Evolutionary conservation across 1,284 basidiomycete species (phyloP).

Genomic region (Apiotrichum sp.): DNA sequence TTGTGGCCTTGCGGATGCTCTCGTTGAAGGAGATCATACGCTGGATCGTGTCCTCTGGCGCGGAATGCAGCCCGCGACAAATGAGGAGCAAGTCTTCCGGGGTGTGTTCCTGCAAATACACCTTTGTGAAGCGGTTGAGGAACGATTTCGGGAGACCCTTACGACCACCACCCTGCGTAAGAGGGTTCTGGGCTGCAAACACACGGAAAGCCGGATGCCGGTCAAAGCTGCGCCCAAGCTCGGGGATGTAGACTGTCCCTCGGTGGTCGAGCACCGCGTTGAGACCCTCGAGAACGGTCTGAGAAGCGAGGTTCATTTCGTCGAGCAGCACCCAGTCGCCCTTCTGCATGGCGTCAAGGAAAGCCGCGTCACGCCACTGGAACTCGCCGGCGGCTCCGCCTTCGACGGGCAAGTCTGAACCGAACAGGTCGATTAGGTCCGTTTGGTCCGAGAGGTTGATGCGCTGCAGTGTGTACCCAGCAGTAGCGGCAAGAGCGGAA

Average conservation of each 20-base stretch:
- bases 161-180: constrained; percentile 92
- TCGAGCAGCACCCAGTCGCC: constrained; percentile 97
- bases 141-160: constrained; percentile 98
- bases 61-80: constrained; percentile 68
- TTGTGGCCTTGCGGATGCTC: constrained; percentile 64
- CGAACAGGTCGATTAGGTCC: constrained; percentile 92
- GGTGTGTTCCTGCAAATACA: constrained; percentile 84
- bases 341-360: constrained; percentile 82
- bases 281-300: constrained; percentile 92
- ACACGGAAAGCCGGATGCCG: constrained; percentile 90
- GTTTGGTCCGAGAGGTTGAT: constrained; percentile 99
- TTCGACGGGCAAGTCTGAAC: constrained; percentile 92
- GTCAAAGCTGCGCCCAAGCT: constrained; percentile 81
- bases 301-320: constrained; percentile 97
- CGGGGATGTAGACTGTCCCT: constrained; percentile 90
- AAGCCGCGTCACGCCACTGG: constrained; percentile 95
- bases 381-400: constrained; percentile 88
- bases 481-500: constrained; percentile 73
- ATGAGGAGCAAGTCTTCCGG: constrained; percentile 73
- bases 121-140: constrained; percentile 95
- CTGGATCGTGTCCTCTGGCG: constrained; percentile 56
- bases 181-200: constrained; percentile 96
- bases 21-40: constrained; percentile 83
- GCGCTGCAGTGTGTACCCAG: constrained; percentile 77
- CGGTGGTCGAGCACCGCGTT: constrained; percentile 97